phyloP scores from a whole-genome alignment of 1,284 basidiomycete genomes.

The Golubevia sp. region DNA sequence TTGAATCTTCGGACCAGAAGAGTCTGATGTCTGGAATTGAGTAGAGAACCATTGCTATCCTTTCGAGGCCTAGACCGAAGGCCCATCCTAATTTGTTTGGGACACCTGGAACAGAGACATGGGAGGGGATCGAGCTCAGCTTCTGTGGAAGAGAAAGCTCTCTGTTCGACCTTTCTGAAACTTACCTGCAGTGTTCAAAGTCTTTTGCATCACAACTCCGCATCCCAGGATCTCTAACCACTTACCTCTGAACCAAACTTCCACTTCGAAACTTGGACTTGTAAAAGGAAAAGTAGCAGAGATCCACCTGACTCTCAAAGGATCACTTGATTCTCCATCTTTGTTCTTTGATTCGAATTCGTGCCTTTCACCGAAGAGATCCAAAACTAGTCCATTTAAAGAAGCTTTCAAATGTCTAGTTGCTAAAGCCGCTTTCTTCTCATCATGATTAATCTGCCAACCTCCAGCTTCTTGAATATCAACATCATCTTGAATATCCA shows the following conservation, averaged over 20 bases:
- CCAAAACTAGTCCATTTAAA: constrained; percentile 83
- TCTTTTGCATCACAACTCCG: constrained; percentile 87
- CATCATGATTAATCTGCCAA: constrained; percentile 77
- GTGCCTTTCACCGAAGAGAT: constrained; percentile 70
- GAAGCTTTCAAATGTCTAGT: constrained; percentile 86
- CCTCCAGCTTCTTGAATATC: constrained; percentile 75
- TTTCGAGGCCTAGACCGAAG: constrained; percentile 93
- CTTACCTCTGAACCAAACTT: constrained; percentile 92
- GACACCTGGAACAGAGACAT: constrained; percentile 65
- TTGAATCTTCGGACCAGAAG: constrained; percentile 90
- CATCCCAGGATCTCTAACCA: constrained; percentile 97
- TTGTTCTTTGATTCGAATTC: constrained; percentile 62
- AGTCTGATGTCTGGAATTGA: constrained; percentile 98
- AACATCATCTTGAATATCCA: constrained; percentile 84
- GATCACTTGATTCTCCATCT: constrained; percentile 65
- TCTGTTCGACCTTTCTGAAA: constrained; percentile 23
- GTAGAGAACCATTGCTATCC: constrained; percentile 97
- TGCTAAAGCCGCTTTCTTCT: constrained; percentile 72
- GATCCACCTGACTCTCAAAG: constrained; percentile 91
- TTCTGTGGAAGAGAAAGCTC: constrained; percentile 3
- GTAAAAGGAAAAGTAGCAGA: constrained; percentile 98
- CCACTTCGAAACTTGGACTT: constrained; percentile 94
- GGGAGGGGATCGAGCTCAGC: constrained; percentile 9
- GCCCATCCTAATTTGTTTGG: constrained; percentile 91
- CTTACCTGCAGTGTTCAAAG: constrained; percentile 82